Conservation (phyloP, 371 early-diverging fungal genomes). For the Mortierella sp. region DNA sequence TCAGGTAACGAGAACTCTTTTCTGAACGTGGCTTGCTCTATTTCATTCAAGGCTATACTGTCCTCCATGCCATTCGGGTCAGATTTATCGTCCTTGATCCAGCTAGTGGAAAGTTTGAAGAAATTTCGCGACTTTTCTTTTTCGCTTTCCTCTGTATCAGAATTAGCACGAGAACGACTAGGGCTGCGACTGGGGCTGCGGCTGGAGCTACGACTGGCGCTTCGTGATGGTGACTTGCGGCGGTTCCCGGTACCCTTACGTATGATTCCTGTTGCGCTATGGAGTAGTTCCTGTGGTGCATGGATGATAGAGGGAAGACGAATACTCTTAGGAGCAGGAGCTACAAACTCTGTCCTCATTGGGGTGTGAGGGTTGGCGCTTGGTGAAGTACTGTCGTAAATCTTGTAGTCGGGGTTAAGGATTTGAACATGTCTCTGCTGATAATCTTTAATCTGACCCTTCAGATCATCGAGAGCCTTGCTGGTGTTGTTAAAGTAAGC, state of each 20-base stretch:
- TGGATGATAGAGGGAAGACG: conserved; percentile 7
- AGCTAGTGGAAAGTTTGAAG: conserved; percentile 39
- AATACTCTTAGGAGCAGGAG: not conserved
- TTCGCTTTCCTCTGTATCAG: conserved; percentile 53
- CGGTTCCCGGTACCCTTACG: conserved; percentile 10
- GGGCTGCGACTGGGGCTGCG: too few species aligned
- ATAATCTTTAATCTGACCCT: conserved; percentile 52
- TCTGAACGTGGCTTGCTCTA: conserved; percentile 61
- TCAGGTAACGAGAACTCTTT: conserved; percentile 74
- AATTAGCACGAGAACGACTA: conserved; percentile 47
- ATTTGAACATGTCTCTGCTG: conserved; percentile 8
- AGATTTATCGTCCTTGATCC: conserved; percentile 36
- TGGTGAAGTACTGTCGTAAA: conserved; percentile 50
- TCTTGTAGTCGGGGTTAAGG: conserved; percentile 11
- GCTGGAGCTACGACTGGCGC: conserved; percentile 43
- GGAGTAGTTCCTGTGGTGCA: conserved; percentile 19
- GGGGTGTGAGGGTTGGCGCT: conserved; percentile 12
- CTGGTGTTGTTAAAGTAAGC: conserved; percentile 73
- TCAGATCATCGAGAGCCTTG: conserved; percentile 56
- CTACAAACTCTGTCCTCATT: conserved; percentile 5
- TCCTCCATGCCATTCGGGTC: conserved; percentile 23
- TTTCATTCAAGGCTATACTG: conserved; percentile 18
- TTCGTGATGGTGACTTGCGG: conserved; percentile 11
- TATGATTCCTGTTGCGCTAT: conserved; percentile 11
- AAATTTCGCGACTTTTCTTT: conserved; percentile 40